Base-by-base conservation (phyloP, 768 basidiomycete species). In the Mycena filopes region DNA sequence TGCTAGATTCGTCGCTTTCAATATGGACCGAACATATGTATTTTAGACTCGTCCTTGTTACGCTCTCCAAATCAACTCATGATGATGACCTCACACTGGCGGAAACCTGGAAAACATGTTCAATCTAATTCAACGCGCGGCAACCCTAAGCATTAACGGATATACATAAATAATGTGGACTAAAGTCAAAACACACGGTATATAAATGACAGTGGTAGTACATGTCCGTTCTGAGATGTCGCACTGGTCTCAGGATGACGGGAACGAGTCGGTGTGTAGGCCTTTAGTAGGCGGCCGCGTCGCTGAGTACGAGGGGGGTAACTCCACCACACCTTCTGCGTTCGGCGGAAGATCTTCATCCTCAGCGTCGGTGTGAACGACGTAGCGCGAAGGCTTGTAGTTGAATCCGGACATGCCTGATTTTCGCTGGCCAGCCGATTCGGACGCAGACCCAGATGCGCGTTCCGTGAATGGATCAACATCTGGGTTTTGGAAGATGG, bases 251-350 rank as follows among this genome's bases (percentile, higher is more conserved):
- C 31, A 64, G 50, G 25, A 65, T 23, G 49, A 7, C 33, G 10
- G 3, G 36, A 47, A 41, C 9, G 46, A 9, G 20, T 50, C 25
- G 11, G 47, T 33, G 13, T 40, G 50, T 53, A 41, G 2, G 33
- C 25, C 18, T 23, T 46, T 31, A 26, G 54, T 59, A 51, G 76
- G 73, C 16, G 70, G 76, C 21, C 82, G 83, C 38, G 84, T 79
- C 65, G 86, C 89, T 26, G 82, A 82, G 71, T 93, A 93, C 73
- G 87, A 87, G 18, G 91, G 91, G 28, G 92, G 92, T n/a, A 92
- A 82, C 76, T 93, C 92, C 8, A 92, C 82, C 23, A 91, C 77
- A 8, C 82, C 90, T 20, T 84, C 76, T 26, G 79, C 82, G 55
- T 80, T 79, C 23, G 77, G 75, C 42, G 75, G 78, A 9, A 85